Base-by-base conservation (phyloP, 805 yeast species). In the Saturnispora bothae region DNA sequence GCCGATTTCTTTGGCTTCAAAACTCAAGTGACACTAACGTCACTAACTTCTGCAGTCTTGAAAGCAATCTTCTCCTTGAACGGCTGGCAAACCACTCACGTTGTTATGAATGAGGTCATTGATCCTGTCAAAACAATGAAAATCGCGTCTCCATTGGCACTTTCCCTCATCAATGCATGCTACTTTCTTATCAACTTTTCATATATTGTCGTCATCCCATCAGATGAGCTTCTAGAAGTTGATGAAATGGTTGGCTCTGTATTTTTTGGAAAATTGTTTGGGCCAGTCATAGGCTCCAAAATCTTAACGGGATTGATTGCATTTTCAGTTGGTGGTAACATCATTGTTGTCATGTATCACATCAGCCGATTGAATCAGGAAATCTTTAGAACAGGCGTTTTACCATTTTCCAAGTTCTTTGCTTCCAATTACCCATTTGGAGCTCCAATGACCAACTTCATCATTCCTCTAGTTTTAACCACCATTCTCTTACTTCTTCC, bases 71-170 rank as follows among this genome's bases (percentile, higher is more conserved):
- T 69, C 49, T 68, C 76, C 1, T 64, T 65, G 40, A 56, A 65
- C 4, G 79, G 79, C 5, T 73, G 79, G 79, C 69, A 67, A 44
- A 52, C 71, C 3, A 70, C 69, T 9, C 78, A 73, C 47, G 64
- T 69, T 2, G 73, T 68, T 25, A 56, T 73, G n/a, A 70, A 66
- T 44, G 79, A 73, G 49, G 64, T 73, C 30, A 66, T 62, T 40
- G 70, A 73, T 40, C 78, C 78, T 1, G 57, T 64, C 1, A 50
- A 65, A 12, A 72, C 77, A 1, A 57, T 71, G 46, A 65, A 57
- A 38, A 61, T 68, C n/a, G 76, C 78, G 0, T 77, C 76, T 1
- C 76, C 77, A 0, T 52, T 60, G 3, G 64, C 78, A 0, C 54
- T 73, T 34, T 39, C 54, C 7, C 49, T 71, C 4, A 58, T 69